Evolutionary conservation across 257 asterid species (phyloP).

Genomic region (Solanum peruvianum): DNA sequence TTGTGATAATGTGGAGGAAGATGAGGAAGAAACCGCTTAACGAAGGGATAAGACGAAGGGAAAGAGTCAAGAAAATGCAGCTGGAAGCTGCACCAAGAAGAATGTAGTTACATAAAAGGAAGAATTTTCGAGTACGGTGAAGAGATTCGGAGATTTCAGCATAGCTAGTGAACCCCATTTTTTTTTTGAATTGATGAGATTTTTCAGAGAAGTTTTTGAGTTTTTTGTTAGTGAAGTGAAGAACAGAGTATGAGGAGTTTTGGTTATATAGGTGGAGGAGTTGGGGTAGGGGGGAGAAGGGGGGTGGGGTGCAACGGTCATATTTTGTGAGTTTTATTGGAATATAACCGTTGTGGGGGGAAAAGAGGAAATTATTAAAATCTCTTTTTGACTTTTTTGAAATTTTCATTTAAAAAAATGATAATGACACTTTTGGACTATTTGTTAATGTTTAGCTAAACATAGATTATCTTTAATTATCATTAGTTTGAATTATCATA

Average conservation of each 20-base stretch:
- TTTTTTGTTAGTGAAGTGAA: neutral
- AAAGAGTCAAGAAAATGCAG: slow-evolving; percentile 37
- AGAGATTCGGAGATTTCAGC: slow-evolving; percentile 3
- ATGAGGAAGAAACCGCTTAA: slow-evolving; percentile 30
- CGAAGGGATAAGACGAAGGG: slow-evolving; percentile 35
- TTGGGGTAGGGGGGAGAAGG: neutral
- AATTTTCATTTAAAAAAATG: neutral
- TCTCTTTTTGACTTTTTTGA: neutral
- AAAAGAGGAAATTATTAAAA: neutral
- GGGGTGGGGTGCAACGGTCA: neutral
- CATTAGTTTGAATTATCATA: neutral
- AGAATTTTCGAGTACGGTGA: slow-evolving; percentile 16
- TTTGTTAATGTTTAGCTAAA: neutral
- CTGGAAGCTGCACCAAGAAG: slow-evolving; percentile 34
- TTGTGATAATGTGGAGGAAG: slow-evolving; percentile 32
- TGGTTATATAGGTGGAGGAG: neutral
- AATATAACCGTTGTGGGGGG: slow-evolving; percentile 3
- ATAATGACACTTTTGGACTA: neutral
- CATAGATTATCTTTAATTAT: neutral
- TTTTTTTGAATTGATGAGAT: neutral
- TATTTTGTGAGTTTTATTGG: neutral
- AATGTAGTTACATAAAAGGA: slow-evolving; percentile 23
- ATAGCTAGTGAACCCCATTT: slow-evolving; percentile 3
- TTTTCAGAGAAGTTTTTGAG: neutral
- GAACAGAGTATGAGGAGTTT: neutral